A percentile compares a stretch with the other conserved stretches of the same genome.
Evolutionary conservation across 2,329 filamentous ascomycete genomes (phyloP).

Genomic region (Aspergillus fijiensis): DNA sequence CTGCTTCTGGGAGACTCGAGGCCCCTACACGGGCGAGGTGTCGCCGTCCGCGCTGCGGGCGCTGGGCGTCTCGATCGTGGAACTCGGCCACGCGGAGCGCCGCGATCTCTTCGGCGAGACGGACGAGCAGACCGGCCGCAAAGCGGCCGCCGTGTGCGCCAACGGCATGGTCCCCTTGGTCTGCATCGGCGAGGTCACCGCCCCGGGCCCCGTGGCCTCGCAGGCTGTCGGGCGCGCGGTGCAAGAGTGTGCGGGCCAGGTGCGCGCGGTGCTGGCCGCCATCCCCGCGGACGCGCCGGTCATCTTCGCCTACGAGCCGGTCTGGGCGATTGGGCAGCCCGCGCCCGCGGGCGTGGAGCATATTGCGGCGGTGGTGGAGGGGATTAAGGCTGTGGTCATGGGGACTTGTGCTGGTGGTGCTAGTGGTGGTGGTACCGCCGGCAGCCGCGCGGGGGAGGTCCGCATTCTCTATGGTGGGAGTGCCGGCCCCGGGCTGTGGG

Average conservation of each 20-base stretch:
- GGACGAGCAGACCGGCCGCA: constrained; percentile 65
- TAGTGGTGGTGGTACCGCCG: constrained; percentile 30
- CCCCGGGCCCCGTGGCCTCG: constrained; percentile 47
- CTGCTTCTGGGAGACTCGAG: constrained; percentile 66
- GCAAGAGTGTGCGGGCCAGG: constrained; percentile 64
- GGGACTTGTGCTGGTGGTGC: too few relatives aligned
- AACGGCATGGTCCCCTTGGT: constrained; percentile 75
- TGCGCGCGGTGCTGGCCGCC: constrained; percentile 61
- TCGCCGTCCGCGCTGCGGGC: constrained; percentile 67
- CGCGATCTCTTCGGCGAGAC: constrained; percentile 71
- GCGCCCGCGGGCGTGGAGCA: constrained; percentile 71
- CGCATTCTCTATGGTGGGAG: constrained; percentile 81
- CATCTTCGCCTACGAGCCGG: constrained; percentile 80
- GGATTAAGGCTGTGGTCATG: constrained; percentile 55
- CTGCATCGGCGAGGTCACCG: constrained; percentile 71
- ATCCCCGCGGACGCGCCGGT: constrained; percentile 65
- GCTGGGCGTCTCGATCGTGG: constrained; percentile 69
- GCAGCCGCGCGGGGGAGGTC: constrained; percentile 54
- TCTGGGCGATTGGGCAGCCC: constrained; percentile 80
- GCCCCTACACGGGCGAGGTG: constrained; percentile 76
- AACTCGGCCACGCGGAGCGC: constrained; percentile 79
- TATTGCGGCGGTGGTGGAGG: constrained; percentile 67
- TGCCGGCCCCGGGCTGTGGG: constrained; percentile 74
- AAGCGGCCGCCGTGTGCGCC: constrained; percentile 66
- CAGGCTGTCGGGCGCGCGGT: constrained; percentile 59